A percentile compares a stretch with the other conserved stretches of the same genome.
These are phyloP conservation scores for Coemansia sp. DNA, from an alignment of 192 early-diverging fungal species.

Conservation along the genomic window DNA sequence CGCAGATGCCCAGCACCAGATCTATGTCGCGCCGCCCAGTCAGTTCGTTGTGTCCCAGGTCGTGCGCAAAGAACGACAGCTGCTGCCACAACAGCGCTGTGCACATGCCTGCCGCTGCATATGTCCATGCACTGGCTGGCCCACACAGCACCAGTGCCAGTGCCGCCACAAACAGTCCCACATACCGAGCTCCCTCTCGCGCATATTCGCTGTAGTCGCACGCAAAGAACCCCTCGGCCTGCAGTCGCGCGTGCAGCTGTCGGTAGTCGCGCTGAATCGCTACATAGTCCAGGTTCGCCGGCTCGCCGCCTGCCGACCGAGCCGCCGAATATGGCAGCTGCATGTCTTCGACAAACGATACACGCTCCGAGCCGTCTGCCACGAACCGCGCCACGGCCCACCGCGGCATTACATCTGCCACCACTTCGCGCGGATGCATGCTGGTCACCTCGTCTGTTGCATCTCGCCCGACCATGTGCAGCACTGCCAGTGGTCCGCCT, in stretches of 20 bases:
- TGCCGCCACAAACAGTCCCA: slow-evolving; percentile 26
- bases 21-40: slow-evolving; percentile 73
- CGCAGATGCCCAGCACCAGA: slow-evolving; percentile 75
- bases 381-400: slow-evolving; percentile 66
- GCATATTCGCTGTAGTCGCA: slow-evolving; percentile 60
- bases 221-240: slow-evolving; percentile 64
- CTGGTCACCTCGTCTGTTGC: slow-evolving; percentile 86
- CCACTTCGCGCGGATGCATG: slow-evolving; percentile 82
- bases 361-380: slow-evolving; percentile 12
- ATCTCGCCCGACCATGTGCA: slow-evolving; percentile 85
- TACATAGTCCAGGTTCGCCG: slow-evolving; percentile 38
- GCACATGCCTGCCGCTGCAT: slow-evolving; percentile 54
- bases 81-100: slow-evolving; percentile 86
- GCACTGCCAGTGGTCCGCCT: slow-evolving; percentile 86
- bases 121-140: slow-evolving; percentile 32
- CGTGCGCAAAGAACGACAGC: slow-evolving; percentile 89
- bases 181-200: slow-evolving; percentile 49
- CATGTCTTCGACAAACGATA: slow-evolving; percentile 51
- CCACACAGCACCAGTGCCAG: slow-evolving; percentile 41
- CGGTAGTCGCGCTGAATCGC: slow-evolving; percentile 62
- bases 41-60: slow-evolving; percentile 95
- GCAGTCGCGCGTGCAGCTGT: slow-evolving; percentile 65
- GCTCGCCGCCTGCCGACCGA: slow-evolving; percentile 23
- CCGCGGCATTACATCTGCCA: slow-evolving; percentile 69
- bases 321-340: slow-evolving; percentile 40